Evolutionary conservation across 768 basidiomycete species (phyloP).

Genomic region (Mycena rebaudengoi): DNA sequence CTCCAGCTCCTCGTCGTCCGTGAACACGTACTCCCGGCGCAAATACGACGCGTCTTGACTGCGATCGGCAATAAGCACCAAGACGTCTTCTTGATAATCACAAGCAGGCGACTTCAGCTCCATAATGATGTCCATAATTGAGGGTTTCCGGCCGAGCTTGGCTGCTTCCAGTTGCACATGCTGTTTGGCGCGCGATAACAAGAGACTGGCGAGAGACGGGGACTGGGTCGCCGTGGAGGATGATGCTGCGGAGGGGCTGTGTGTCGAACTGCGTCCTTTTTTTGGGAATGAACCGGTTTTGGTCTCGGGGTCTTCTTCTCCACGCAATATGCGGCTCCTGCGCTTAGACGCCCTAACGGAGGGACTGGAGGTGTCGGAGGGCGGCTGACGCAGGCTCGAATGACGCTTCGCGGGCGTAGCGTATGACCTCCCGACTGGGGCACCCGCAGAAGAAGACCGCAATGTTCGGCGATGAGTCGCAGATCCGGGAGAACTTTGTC

Average conservation of each 20-base stretch:
- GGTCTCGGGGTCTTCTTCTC: background rate
- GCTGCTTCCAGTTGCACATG: constrained; percentile 36
- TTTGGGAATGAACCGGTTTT: background rate
- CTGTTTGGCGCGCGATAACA: constrained; percentile 40
- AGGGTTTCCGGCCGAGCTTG: constrained; percentile 42
- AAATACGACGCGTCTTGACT: constrained; percentile 12
- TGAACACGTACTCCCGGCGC: constrained; percentile 6
- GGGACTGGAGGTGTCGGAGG: constrained; percentile 9
- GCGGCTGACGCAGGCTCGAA: constrained; percentile 5
- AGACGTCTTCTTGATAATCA: constrained; percentile 36
- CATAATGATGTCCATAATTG: constrained; percentile 58
- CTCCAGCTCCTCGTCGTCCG: constrained; percentile 37
- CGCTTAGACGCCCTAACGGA: constrained; percentile 22
- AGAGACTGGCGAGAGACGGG: constrained; percentile 16
- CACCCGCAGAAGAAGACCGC: background rate
- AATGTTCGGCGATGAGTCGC: constrained; percentile 8
- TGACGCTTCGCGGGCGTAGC: constrained; percentile 1
- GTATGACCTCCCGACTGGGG: constrained; percentile 5
- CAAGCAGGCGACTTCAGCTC: constrained; percentile 45
- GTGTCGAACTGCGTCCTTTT: constrained; percentile 1
- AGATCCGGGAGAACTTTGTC: constrained; percentile 18
- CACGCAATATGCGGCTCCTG: constrained; percentile 4
- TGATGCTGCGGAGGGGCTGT: constrained; percentile 3
- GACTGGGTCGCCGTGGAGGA: background rate
- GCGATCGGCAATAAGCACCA: constrained; percentile 17